These are phyloP conservation scores for Neurospora sp. DNA, from an alignment of 495 filamentous ascomycete genomes.

Conservation along the genomic window DNA sequence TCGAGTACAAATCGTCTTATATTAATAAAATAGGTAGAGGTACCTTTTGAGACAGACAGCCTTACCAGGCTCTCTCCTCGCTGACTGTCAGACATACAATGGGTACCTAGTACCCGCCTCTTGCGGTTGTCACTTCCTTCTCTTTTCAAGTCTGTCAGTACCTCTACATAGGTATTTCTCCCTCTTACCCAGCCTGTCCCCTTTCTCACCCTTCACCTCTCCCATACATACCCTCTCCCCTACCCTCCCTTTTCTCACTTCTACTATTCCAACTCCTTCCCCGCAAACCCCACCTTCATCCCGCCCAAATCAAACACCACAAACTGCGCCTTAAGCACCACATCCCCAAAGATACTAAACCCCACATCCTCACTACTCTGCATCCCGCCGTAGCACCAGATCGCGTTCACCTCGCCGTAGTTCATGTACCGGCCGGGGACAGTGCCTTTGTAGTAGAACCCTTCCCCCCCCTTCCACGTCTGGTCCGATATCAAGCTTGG, in stretches of 20 bases:
- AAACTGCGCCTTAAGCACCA: conserved; percentile 65
- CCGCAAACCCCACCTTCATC: conserved; percentile 47
- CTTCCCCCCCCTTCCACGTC: conserved; percentile 34
- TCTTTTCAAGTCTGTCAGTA: not conserved
- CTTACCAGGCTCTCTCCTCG: too few relatives aligned
- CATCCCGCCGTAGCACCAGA: conserved; percentile 49
- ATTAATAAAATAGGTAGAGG: too few relatives aligned
- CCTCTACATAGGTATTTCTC: too few relatives aligned
- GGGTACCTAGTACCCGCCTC: not conserved
- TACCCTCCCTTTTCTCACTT: too few relatives aligned
- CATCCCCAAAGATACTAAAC: conserved; percentile 61
- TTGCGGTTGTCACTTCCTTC: not conserved
- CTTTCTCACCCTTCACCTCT: too few relatives aligned
- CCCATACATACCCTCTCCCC: too few relatives aligned
- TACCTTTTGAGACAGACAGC: too few relatives aligned
- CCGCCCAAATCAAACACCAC: conserved; percentile 50
- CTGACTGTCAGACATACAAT: not conserved
- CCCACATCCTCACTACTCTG: conserved; percentile 50
- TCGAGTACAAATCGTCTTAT: too few relatives aligned
- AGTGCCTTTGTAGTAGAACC: conserved; percentile 6
- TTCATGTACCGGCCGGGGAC: conserved; percentile 35
- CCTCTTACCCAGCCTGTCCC: too few relatives aligned
- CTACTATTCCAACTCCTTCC: conserved; percentile 15
- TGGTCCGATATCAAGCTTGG: not conserved
- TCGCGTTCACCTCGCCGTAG: conserved; percentile 31